Evolutionary conservation across 441 rosid species (phyloP).

Genomic region (Macaranga tanarius): DNA sequence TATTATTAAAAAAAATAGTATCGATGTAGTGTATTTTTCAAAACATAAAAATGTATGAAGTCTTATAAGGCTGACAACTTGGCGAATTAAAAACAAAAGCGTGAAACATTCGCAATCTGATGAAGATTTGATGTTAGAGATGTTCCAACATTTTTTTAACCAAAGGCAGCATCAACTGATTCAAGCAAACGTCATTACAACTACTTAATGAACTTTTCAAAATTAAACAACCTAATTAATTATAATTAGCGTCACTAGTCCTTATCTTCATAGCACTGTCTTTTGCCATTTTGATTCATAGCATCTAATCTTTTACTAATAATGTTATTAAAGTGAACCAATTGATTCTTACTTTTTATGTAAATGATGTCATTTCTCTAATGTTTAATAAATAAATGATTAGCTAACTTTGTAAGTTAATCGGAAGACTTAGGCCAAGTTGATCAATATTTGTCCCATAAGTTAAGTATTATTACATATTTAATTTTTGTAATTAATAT

Average conservation of each 20-base stretch:
- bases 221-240: background rate
- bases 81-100: background rate
- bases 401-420: background rate
- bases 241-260: conserved; percentile 2
- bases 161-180: background rate
- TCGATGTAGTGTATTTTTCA: no score
- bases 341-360: background rate
- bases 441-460: background rate
- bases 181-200: background rate
- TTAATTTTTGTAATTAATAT: no score
- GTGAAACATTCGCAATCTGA: background rate
- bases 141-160: background rate
- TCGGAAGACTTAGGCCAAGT: no score
- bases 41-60: no score
- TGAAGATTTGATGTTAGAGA: conserved; percentile 2
- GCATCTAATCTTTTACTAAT: no score
- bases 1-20: no score
- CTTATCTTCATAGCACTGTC: conserved; percentile 27
- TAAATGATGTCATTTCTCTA: background rate
- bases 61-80: no score
- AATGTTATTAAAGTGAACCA: background rate
- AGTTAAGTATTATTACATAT: background rate
- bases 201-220: background rate
- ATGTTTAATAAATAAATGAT: background rate
- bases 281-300: background rate